Evolutionary conservation across 768 basidiomycete genomes (phyloP), one percentile per base, ranked within the genome.

Genomic region (Termitomyces eurrhizus): DNA sequence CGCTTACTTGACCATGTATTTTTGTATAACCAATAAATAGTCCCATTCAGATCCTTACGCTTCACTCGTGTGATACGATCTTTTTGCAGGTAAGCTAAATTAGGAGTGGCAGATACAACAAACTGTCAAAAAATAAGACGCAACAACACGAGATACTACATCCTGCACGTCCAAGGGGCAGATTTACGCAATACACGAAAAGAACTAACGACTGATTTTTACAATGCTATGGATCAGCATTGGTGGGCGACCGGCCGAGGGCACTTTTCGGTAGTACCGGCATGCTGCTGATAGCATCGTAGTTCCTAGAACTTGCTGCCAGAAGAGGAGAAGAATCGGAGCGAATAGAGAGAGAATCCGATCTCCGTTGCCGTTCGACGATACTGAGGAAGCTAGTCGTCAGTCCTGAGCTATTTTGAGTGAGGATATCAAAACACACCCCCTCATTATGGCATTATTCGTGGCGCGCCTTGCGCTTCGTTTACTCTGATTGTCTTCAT

Each of bases 401-500:
- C 14, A 48, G 14, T 13, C 45, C 2, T 39, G 2, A 49, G 18
- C 4, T 18, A 41, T 12, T 36, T 33, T 60, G 18, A 41, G n/a
- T 21, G 42, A 44, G 7, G 11, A 51, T 12, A 49, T 13, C 32
- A 63, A 33, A 14, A 73, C 81, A 39, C 36, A 91, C 90, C 90
- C 89, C 67, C 84, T 79, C 89, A 95, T 93, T 42, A 93, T 80
- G 8, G 84, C 82, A 8, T 89, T 83, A 13, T 87, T 92, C 13
- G 87, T 88, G 61, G 82, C 72, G 14, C 95, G 80, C 63, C 81
- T 86, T 0, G 91, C 94, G 8, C 79, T 77, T 60, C 80, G 81
- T 69, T 94, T 95, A 55, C 85, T 87, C 52, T 86, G 86, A 68
- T 96, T 97, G 65, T 93, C 92, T 64, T 92, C 87, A 66, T 90